Evolutionary conservation across 2,329 filamentous ascomycete species (phyloP), one percentile per base, ranked within the genome.

Genomic region (Phialemonium atrogriseum): DNA sequence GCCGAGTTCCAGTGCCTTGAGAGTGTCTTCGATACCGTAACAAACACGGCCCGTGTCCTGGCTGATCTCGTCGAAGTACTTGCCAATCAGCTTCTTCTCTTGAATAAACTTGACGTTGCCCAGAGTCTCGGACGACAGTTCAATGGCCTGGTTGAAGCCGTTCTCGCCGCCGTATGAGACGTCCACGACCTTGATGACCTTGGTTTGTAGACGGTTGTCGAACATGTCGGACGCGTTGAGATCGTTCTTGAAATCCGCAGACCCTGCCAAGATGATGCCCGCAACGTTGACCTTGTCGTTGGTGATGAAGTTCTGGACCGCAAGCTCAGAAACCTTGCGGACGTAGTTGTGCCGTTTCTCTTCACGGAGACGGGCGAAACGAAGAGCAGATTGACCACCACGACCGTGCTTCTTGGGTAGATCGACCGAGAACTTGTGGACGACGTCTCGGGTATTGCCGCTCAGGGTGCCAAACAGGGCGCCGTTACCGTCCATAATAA

Each of bases 291-390:
- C 84, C 69, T 96, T 98, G 71, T 98, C 91, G 57, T 81, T 82
- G 51, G 88, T 94, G 60, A 98, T 95, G 63, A 94, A 98, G 64
- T 96, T 96, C 63, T 98, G 93, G 32, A 98, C 91, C 21, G 91
- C 91, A 65, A 95, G 64, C 60, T 98, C 91, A 51, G 91, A 86
- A 41, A 98, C 93, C 68, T 98, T 98, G 55, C 91, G 87, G 49
- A 98, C 91, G 60, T 98, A 98, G 69, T 98, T 98, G 78, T 98
- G 91, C 48, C 91, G 88, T 70, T 98, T 98, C 65, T 98, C 91
- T 62, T 98, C 91, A 73, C 91, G 81, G 37, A 98, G 82, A 88
- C 91, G 91, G 42, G 91, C 86, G 64, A 98, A 98, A 89, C 91
- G 93, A 54, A 98, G 76, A 38, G 91, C 91, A 46, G 91, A 98